Evolutionary conservation across 192 early-diverging fungal species (phyloP).

Genomic region (Gaertneriomyces sp.): DNA sequence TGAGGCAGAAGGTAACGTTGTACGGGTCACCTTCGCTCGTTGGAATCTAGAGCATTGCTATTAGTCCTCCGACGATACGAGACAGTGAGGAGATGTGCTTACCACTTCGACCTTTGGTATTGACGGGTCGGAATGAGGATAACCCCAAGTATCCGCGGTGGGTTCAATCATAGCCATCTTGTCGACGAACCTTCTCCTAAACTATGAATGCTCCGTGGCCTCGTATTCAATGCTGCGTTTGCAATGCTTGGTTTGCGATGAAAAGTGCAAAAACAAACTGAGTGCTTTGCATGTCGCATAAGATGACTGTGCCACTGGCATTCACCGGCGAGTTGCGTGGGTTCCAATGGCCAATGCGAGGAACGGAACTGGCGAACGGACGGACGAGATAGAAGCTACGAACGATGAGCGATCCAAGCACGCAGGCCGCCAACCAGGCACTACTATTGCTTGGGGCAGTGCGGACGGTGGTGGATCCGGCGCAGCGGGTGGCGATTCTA

Average conservation of each 20-base stretch:
- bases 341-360: too few relatives aligned
- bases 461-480: background rate
- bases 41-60: slow-evolving; percentile 29
- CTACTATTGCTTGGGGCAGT: slow-evolving; percentile 18
- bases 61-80: background rate
- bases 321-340: too few relatives aligned
- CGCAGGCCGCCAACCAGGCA: slow-evolving; percentile 13
- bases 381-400: too few relatives aligned
- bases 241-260: too few relatives aligned
- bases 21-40: slow-evolving; percentile 59
- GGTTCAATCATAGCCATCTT: slow-evolving; percentile 51
- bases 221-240: too few relatives aligned
- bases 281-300: too few relatives aligned
- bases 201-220: too few relatives aligned
- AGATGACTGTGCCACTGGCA: too few relatives aligned
- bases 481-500: slow-evolving; percentile 13
- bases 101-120: slow-evolving; percentile 38
- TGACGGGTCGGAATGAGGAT: slow-evolving; percentile 34
- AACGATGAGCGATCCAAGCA: slow-evolving; percentile 2
- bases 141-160: slow-evolving; percentile 30
- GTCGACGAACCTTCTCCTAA: background rate
- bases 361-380: too few relatives aligned
- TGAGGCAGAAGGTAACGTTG: slow-evolving; percentile 80
- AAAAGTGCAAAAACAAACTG: too few relatives aligned
- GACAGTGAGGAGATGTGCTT: slow-evolving; percentile 3